A percentile compares a stretch with the other conserved stretches of the same genome.
These are phyloP conservation scores for Phaeosphaeria sp. DNA, from an alignment of 2,329 filamentous ascomycete species.

Conservation along the genomic window DNA sequence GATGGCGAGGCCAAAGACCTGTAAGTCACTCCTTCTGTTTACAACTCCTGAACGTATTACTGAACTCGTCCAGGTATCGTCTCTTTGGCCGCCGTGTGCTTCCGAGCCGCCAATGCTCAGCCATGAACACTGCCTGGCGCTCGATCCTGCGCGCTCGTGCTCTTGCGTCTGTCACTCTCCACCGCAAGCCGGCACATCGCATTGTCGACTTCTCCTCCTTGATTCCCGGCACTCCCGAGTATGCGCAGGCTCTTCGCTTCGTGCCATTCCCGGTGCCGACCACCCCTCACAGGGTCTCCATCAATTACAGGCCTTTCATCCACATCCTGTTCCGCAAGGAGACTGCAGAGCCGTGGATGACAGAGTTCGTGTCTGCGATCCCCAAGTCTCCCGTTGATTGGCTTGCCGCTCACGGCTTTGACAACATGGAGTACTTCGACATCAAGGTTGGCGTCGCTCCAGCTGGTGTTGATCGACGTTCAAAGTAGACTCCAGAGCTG, in stretches of 20 bases:
- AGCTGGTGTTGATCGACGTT: background rate
- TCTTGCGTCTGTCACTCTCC: slow-evolving; percentile 27
- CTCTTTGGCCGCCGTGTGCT: slow-evolving; percentile 37
- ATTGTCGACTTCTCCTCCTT: background rate
- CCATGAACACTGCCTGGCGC: slow-evolving; percentile 34
- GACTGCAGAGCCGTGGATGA: slow-evolving; percentile 34
- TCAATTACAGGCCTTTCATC: slow-evolving; percentile 23
- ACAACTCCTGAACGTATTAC: background rate
- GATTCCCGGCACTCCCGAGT: background rate
- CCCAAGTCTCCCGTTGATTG: slow-evolving; percentile 17
- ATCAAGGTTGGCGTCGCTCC: slow-evolving; percentile 31
- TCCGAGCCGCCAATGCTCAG: slow-evolving; percentile 22
- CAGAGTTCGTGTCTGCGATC: slow-evolving; percentile 7
- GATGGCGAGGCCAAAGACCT: slow-evolving; percentile 43
- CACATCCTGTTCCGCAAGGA: slow-evolving; percentile 33
- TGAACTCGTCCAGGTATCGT: slow-evolving; percentile 30
- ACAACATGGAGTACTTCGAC: slow-evolving; percentile 34
- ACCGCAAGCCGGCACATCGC: slow-evolving; percentile 19
- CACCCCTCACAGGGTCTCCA: background rate
- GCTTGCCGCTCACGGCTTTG: slow-evolving; percentile 30
- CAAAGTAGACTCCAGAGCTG: background rate
- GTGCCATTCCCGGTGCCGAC: background rate
- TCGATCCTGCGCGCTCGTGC: slow-evolving; percentile 25
- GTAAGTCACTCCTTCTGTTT: slow-evolving; percentile 19
- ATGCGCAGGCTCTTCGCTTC: background rate